Evolutionary conservation across 352 stramenopile species (phyloP).

Genomic region (Pythium rishiriense): DNA sequence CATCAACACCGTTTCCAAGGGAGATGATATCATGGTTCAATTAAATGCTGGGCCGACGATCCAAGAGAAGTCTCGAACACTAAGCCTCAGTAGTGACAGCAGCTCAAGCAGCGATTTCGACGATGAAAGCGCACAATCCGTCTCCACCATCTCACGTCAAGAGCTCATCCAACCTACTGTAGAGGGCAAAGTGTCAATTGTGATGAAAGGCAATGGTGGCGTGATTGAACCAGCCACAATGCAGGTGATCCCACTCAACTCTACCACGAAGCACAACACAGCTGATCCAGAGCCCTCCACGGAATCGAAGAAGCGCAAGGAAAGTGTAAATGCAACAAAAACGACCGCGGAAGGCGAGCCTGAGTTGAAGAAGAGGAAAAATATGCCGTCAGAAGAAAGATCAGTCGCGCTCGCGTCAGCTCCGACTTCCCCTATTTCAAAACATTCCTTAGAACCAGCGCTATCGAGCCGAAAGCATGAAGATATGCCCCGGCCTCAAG

Average conservation of each 20-base stretch:
- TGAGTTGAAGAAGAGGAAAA: slow-evolving; percentile 8
- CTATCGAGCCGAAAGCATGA: not conserved
- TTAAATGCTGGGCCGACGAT: not conserved
- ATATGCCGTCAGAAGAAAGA: not conserved
- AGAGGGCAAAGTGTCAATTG: too few species aligned
- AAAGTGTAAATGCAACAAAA: not conserved
- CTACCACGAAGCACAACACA: not conserved
- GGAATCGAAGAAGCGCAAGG: not conserved
- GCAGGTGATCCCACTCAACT: not conserved
- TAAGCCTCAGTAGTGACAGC: slow-evolving; percentile 17
- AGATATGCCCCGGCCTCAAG: not conserved
- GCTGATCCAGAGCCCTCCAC: not conserved
- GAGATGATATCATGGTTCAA: not conserved
- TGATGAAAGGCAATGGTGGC: too few species aligned
- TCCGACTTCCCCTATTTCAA: too few species aligned
- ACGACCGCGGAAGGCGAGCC: not conserved
- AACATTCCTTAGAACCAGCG: not conserved
- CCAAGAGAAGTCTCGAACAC: slow-evolving; percentile 2
- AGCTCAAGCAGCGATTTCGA: slow-evolving; percentile 13
- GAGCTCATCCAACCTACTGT: too few species aligned
- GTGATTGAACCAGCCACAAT: not conserved
- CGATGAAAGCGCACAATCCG: not conserved
- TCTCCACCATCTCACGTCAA: not conserved
- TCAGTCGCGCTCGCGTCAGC: not conserved
- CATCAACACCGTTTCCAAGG: not conserved